Evolutionary conservation across 1,284 basidiomycete genomes (phyloP).

Genomic region (Rhodotorula sp.): DNA sequence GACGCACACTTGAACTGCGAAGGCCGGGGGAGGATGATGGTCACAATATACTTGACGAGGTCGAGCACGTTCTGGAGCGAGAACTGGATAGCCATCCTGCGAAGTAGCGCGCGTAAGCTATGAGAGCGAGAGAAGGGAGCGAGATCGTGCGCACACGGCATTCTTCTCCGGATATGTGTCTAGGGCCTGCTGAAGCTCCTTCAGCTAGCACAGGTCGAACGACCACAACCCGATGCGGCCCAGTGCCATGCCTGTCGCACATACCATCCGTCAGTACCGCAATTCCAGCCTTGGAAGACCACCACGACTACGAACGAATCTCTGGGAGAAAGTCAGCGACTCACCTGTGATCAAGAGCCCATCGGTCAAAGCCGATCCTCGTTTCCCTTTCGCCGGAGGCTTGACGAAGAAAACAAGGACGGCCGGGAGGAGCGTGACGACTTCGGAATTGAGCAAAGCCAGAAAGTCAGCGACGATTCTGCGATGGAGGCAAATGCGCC

Average conservation of each 20-base stretch:
- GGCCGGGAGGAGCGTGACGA: conserved; percentile 47
- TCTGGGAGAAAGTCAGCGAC: too few species aligned
- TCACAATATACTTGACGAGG: conserved; percentile 47
- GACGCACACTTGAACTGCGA: conserved; percentile 30
- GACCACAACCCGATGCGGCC: conserved; percentile 52
- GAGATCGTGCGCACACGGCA: conserved; percentile 38
- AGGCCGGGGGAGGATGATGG: conserved; percentile 41
- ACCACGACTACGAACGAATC: too few species aligned
- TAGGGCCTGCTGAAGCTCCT: conserved; percentile 50
- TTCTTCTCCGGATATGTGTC: conserved; percentile 49
- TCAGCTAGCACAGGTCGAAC: conserved; percentile 52
- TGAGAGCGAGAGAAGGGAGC: too few species aligned
- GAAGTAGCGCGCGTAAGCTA: not conserved
- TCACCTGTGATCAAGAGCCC: conserved; percentile 41
- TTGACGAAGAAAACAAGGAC: conserved; percentile 36
- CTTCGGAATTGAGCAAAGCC: conserved; percentile 45
- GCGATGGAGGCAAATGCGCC: not conserved
- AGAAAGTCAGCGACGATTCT: too few species aligned
- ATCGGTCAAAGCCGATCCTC: conserved; percentile 21
- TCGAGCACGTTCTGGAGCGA: conserved; percentile 51
- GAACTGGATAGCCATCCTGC: conserved; percentile 49
- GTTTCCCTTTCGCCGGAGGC: conserved; percentile 11
- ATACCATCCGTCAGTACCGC: not conserved
- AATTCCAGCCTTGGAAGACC: not conserved
- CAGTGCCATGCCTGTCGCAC: conserved; percentile 37